Evolutionary conservation across 148 eudicot species (phyloP), one percentile per base, ranked within the genome.

Genomic region (Diospyros lotus): DNA sequence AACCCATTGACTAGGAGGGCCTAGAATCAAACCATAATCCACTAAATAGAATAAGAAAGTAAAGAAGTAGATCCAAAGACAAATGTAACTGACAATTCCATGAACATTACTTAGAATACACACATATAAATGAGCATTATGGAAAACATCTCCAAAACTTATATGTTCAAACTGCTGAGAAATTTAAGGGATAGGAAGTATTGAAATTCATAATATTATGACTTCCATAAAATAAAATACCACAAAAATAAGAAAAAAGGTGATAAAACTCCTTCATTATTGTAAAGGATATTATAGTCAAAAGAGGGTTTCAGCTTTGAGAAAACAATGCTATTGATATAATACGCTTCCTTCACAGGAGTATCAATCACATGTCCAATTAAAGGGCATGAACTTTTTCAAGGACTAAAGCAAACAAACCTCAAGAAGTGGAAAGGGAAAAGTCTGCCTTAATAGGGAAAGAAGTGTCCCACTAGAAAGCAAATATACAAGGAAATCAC

Each of bases 1-100:
- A 78, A 77, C 76, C 94, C 91, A 88, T 72, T 94, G 98, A 68
- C 89, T 81, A 66, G 90, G 72, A 77, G 91, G 64, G 46, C 94
- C 97, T 90, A 79, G 65, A 78, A 54, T 55, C 44, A 75, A 58
- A 13, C 60, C 53, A 8, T 56, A 45, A 17, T 68, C 39, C 46
- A 80, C 60, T 5, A 3, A 41, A 42, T 15, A 73, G 43, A 52
- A 46, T 38, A 69, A 12, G 43, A 70, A 80, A 44, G 15, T 13
- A 64, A 28, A 42, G 17, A 55, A 56, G 41, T 11, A 70, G 14
- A 56, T 4, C 53, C 61, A 6, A 68, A 38, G 45, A 64, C 17
- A 60, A 63, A 64, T 45, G 66, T 58, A 70, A 56, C 28, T 39
- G 68, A 45, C 64, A 60, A 1, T 73, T 51, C 44, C 13, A 9